A percentile compares a stretch with the other conserved stretches of the same genome.
phyloP scores from a whole-genome alignment of 495 filamentous ascomycete species.

The Penicillium lagena region DNA sequence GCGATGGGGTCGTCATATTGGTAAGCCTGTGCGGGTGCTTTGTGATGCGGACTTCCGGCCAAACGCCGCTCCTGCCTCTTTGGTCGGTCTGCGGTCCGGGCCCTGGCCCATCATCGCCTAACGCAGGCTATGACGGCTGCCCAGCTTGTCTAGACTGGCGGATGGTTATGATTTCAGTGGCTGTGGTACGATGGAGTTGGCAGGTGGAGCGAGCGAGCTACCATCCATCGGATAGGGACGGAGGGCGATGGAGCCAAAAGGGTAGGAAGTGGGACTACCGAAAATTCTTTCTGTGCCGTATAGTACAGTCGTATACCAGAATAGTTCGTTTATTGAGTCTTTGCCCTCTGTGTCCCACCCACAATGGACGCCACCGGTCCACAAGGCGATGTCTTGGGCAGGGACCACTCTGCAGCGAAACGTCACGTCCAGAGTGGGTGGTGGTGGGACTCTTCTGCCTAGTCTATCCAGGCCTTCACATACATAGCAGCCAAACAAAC shows the following conservation, averaged over 20 bases:
- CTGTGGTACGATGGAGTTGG: background rate
- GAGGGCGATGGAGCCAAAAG: background rate
- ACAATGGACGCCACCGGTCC: background rate
- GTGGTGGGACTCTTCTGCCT: too few species aligned
- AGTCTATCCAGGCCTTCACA: too few species aligned
- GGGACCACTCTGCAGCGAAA: too few species aligned
- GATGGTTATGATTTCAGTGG: background rate
- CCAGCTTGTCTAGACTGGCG: background rate
- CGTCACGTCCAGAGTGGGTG: too few species aligned
- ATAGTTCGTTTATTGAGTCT: background rate
- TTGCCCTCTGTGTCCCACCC: background rate
- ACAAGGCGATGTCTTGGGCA: background rate
- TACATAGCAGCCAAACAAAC: background rate
- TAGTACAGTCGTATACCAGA: background rate
- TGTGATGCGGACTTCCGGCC: too few species aligned
- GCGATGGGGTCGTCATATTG: slow-evolving; percentile 71
- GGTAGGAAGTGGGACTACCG: background rate
- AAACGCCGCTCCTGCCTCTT: too few species aligned
- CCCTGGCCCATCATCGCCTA: too few species aligned
- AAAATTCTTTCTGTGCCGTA: background rate
- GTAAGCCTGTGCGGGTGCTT: slow-evolving; percentile 21
- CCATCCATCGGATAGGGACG: too few species aligned
- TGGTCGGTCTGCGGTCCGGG: too few species aligned
- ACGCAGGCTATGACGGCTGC: too few species aligned
- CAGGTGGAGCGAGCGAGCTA: too few species aligned